Percentiles rank a stretch among this genome's conserved stretches.
phyloP scores from a whole-genome alignment of 768 basidiomycete genomes.

The Phylloporus scabripes region DNA sequence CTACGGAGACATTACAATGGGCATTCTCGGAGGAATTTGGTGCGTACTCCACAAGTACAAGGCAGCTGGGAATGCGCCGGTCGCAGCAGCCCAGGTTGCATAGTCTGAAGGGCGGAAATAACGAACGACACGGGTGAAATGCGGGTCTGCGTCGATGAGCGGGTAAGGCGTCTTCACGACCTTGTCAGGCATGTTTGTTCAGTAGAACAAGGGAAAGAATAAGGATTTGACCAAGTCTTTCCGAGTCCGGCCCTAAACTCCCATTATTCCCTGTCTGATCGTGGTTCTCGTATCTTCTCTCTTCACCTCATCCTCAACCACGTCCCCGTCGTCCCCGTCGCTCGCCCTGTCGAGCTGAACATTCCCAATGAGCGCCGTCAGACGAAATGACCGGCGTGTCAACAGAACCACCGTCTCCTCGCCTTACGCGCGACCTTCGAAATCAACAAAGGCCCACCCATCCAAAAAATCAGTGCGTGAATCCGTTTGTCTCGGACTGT shows the following conservation, averaged over 20 bases:
- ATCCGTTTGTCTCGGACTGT: not conserved
- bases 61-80: slow-evolving; percentile 75
- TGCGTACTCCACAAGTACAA: slow-evolving; percentile 76
- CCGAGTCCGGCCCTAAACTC: slow-evolving; percentile 29
- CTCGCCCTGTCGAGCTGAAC: slow-evolving; percentile 4
- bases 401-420: slow-evolving; percentile 37
- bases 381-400: slow-evolving; percentile 39
- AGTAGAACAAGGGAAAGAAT: slow-evolving; percentile 3
- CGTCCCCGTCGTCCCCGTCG: not conserved
- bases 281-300: slow-evolving; percentile 22
- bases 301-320: slow-evolving; percentile 11
- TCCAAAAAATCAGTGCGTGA: slow-evolving; percentile 46
- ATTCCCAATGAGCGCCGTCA: slow-evolving; percentile 51
- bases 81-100: slow-evolving; percentile 73
- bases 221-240: slow-evolving; percentile 7
- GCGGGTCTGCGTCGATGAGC: slow-evolving; percentile 92
- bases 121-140: slow-evolving; percentile 77
- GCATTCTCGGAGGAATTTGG: slow-evolving; percentile 2
- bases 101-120: slow-evolving; percentile 90
- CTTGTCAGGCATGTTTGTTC: slow-evolving; percentile 37
- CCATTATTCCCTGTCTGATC: slow-evolving; percentile 14
- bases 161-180: slow-evolving; percentile 67
- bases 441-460: slow-evolving; percentile 20
- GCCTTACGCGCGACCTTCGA: slow-evolving; percentile 49
- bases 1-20: slow-evolving; percentile 25